Base-by-base conservation (phyloP, 805 yeast genomes). In the Sugiyamaella americana region DNA sequence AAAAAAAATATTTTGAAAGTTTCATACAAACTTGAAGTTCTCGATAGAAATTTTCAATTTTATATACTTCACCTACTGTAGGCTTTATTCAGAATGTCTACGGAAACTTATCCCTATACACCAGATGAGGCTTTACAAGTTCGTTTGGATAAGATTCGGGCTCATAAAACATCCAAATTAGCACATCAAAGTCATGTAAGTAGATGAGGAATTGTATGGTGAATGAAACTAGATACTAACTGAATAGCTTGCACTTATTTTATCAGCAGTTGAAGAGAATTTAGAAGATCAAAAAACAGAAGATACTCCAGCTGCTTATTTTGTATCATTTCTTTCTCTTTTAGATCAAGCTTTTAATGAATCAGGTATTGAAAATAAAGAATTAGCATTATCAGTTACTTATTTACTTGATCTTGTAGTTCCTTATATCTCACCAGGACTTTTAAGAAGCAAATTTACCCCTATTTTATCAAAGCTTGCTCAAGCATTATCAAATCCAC, bases 231-330 rank as follows among this genome's bases (percentile, higher is more conserved):
- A 13, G 19, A 40, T 21, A 17, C 44, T 30, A 43, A 34, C 29
- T n/a, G 16, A 30, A 5, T 47, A 53, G 58, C 71, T 86, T 52
- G 95, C 96, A 5, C 67, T 87, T 22, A 81, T 91, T 47, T 72
- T 93, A 41, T 75, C 83, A 19, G 95, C 97, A 2, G 89, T 93
- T 41, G 99, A 93, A 62, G 96, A 87, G 56, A 86, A 86, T 56
- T 74, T 93, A 38, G 72, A 74, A 38, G 87, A 80, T 53, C 85
- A 82, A 55, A 59, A 59, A 43, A 71, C 73, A 38, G 77, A 77
- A 43, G 73, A 74, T 40, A 72, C 84, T 13, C 81, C 96, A 22
- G 82, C 86, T 22, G 82, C 95, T 0, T 93, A 93, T 64, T 81
- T 88, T 58, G 80, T 89, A 16, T 85, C 96, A 0, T 82, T 91